Evolutionary conservation across 768 basidiomycete species (phyloP).

Genomic region (Mycena vulgaris): DNA sequence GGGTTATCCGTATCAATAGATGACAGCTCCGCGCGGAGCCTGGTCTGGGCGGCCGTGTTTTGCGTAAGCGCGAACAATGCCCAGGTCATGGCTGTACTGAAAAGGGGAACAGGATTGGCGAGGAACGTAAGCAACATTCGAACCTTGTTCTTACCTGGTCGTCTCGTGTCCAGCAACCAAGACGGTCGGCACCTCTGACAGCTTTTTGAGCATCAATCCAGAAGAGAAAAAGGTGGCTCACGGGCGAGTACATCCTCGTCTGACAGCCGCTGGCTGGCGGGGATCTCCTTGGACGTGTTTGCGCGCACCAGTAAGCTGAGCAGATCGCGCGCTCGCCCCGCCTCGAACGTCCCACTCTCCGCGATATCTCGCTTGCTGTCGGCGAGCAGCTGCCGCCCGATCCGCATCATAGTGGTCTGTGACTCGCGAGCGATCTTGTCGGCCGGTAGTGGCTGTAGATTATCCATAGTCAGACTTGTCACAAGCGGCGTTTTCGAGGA

Average conservation of each 20-base stretch:
- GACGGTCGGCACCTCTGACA: slow-evolving; percentile 71
- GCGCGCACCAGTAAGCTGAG: slow-evolving; percentile 73
- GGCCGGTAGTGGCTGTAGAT: slow-evolving; percentile 47
- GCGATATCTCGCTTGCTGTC: slow-evolving; percentile 62
- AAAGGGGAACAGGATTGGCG: too few relatives aligned
- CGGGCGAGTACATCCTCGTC: slow-evolving; percentile 74
- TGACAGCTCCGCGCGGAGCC: slow-evolving; percentile 72
- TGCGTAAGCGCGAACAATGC: slow-evolving; percentile 69
- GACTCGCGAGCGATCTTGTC: slow-evolving; percentile 41
- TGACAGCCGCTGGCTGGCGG: slow-evolving; percentile 65
- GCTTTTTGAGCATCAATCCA: too few relatives aligned
- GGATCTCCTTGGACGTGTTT: slow-evolving; percentile 74
- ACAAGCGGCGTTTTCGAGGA: neutral
- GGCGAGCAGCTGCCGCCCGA: slow-evolving; percentile 63
- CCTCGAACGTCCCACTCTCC: slow-evolving; percentile 46
- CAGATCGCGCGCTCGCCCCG: slow-evolving; percentile 63
- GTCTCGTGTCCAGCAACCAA: slow-evolving; percentile 74
- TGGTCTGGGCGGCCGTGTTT: slow-evolving; percentile 63
- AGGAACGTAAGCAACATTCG: too few relatives aligned
- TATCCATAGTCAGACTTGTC: too few relatives aligned
- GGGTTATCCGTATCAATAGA: slow-evolving; percentile 68
- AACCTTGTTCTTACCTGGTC: slow-evolving; percentile 65
- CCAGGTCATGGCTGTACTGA: slow-evolving; percentile 68
- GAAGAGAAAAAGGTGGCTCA: slow-evolving; percentile 46
- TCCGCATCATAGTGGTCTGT: slow-evolving; percentile 59